Percentiles rank a stretch among this genome's conserved stretches.
These are phyloP conservation scores for Dimocarpus longan DNA, from an alignment of 345 rosid genomes.

Conservation along the genomic window DNA sequence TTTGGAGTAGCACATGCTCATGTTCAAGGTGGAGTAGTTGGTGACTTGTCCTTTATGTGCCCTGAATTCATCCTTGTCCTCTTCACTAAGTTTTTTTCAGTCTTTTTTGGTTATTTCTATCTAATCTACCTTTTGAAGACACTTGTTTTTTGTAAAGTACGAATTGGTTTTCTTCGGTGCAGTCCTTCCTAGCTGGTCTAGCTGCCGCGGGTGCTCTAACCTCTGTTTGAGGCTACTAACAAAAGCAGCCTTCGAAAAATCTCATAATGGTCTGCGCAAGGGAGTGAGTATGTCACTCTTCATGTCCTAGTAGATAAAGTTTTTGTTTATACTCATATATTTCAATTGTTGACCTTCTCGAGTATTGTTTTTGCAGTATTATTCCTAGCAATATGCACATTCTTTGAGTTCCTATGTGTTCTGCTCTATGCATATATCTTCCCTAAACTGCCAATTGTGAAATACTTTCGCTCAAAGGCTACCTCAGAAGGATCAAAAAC, in stretches of 20 bases:
- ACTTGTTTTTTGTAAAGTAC: not conserved
- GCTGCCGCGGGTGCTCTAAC: not conserved
- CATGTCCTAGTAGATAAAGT: not conserved
- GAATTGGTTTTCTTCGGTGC: not conserved
- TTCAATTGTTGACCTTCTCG: not conserved
- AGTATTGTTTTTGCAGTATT: constrained; percentile 49
- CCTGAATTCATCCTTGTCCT: constrained; percentile 69
- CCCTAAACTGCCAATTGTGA: constrained; percentile 78
- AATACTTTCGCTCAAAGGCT: constrained; percentile 86
- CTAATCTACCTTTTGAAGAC: not conserved
- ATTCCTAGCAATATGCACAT: constrained; percentile 73
- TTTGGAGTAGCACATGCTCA: constrained; percentile 85
- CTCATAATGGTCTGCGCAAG: constrained; percentile 45
- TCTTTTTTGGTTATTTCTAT: not conserved
- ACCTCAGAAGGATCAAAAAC: constrained; percentile 89
- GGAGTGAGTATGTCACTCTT: not conserved
- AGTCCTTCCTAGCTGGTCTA: not conserved
- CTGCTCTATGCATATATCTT: constrained; percentile 63
- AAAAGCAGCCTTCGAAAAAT: constrained; percentile 58
- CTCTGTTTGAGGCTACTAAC: constrained; percentile 71
- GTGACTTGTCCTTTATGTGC: constrained; percentile 86
- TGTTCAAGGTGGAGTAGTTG: constrained; percentile 91
- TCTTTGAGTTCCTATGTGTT: constrained; percentile 63
- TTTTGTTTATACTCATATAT: constrained; percentile 5
- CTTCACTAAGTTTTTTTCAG: not conserved